Evolutionary conservation across 2,329 filamentous ascomycete genomes (phyloP), one percentile per base, ranked within the genome.

Genomic region (Xylaria sp.): DNA sequence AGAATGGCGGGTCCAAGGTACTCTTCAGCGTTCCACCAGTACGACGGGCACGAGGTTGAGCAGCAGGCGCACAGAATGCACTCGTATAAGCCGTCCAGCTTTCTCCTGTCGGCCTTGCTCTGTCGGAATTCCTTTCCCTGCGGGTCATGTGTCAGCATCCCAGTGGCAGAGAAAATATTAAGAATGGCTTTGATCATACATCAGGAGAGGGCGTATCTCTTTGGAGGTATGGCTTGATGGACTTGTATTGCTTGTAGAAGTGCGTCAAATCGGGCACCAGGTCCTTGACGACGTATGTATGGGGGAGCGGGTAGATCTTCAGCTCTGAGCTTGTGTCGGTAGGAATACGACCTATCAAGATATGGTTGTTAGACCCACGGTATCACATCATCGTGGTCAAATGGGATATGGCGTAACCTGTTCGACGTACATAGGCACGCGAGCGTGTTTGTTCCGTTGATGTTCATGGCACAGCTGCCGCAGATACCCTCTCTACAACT

Each of bases 201-300:
- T 98, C 93, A 75, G 90, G 89, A 52, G 93, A 85, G 65, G 93
- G 91, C 34, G 93, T 96, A 73, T 94, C 91, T 79, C 94, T 90
- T 86, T 98, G 96, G 63, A 99, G 90, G 82, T 97, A 99, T 52
- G 96, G 96, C 90, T 98, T 97, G 85, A 99, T 98, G 18, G 94
- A 98, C 85, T 98, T 97, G 90, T 99, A 99, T 88, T 99, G 96
- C 89, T 98, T 98, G 90, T 99, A 99, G 86, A 99, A 98, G 80
- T 96, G 92, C 72, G 96, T 99, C 85, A 99, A 86, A 81, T 99
- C 96, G 69, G 96, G 95, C 41, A 99, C 96, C 72, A 99, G 90
- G 82, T 99, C 96, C 90, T 98, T 99, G 85, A 99, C 94, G 76
- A 99, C 93, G 84, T 98, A 99, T 83, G 94, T 98, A 86, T 99